Evolutionary conservation across 1,139 yeast species (phyloP), one percentile per base, ranked within the genome.

Genomic region (Suhomyces yuchorum): DNA sequence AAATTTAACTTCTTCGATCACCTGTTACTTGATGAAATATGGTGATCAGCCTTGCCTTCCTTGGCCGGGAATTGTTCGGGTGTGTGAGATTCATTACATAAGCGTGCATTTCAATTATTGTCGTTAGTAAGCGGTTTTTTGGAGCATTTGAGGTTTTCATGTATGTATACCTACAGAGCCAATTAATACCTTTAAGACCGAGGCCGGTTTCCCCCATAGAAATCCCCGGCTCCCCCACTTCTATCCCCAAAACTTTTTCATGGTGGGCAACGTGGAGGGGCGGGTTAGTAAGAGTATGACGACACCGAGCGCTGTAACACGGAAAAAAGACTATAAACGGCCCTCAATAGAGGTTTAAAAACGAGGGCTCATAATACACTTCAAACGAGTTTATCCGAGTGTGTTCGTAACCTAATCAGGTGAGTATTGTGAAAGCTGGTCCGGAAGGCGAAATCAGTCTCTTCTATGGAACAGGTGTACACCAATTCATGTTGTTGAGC

Each of bases 321-420:
- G 39, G 39, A 37, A 22, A 23, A 37, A 37, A 23, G 3, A 3
- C 39, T 15, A 17, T 4, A 15, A 37, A 20, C 26, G 30, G 17
- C 18, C 8, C n/a, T 6, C 4, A 22, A n/a, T 15, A 14, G 19
- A 4, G 7, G 24, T 12, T 17, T 11, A n/a, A 4, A 1, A 2
- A 19, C 26, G 18, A 35, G 39, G 18, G 39, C 39, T n/a, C 39
- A 15, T 1, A 22, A 22, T 20, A 7, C 2, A 28, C 9, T n/a
- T 33, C 23, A 12, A 23, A 37, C n/a, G 18, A 23, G 42, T 28
- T 28, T 39, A 17, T 28, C 36, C 42, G 36, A 22, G 14, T 23
- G 26, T 30, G 36, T 39, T 40, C 38, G 28, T 40, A 40, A 40
- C 38, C 39, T 6, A 23, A 37, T 20, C 39, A 23, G 30, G 12